Base-by-base conservation (phyloP, 768 basidiomycete genomes). In the Psilocybe subaeruginosa region DNA sequence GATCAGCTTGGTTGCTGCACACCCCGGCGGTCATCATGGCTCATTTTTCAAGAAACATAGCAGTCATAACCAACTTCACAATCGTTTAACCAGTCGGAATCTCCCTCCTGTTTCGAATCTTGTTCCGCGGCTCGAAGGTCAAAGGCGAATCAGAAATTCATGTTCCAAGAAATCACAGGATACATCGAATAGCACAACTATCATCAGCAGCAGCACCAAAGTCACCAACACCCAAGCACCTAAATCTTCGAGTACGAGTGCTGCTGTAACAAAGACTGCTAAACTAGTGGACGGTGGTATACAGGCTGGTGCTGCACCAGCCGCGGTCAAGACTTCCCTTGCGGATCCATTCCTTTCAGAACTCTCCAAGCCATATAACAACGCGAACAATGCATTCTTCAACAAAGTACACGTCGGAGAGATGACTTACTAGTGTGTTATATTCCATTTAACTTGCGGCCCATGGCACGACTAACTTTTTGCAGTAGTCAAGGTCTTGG, bases 341-440 rank as follows among this genome's bases (percentile, higher is more conserved):
- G 62, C 62, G 6, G 62, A 63, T 46, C 62, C 62, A 8, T 63
- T 59, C 58, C 58, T 63, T 17, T 8, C 52, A 31, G 39, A 47
- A 31, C 57, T 63, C 53, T 63, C 62, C 29, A 59, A 63, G 33
- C 43, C 62, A 5, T 63, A 59, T 29, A 63, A 63, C 35, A 63
- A 63, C 29, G 54, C 47, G 8, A 45, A 59, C 29, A 63, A 63
- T 58, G 27, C 35, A 16, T 58, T 63, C 37, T 63, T 58, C 54
- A 63, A 33, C 37, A 17, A 55, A 19, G 53, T 55, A 2, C 58
- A 63, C 27, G 31, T 31, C 17, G 62, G 62, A 14, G 51, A 59
- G 35, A 63, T 63, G 62, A 63, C 62, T 4, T 63, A 39, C 41
- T 63, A 63, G 62, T 63, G 48, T 53, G 62, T 59, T 17, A 14